Base-by-base conservation (phyloP, 805 yeast genomes). In the Myxozyma monticola region DNA sequence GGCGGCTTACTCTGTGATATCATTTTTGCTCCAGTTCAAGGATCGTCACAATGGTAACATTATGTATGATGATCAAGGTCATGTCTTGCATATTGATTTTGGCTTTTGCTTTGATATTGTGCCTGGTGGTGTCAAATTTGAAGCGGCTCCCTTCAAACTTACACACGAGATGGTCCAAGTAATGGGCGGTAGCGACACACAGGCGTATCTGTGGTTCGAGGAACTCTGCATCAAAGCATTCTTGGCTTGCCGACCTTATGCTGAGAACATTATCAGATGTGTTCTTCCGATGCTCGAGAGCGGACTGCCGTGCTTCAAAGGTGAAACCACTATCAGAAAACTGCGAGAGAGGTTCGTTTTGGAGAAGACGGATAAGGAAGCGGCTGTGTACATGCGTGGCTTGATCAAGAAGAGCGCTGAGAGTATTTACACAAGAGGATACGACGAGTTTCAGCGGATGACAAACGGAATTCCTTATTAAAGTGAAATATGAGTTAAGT, bases 31-130 rank as follows among this genome's bases (percentile, higher is more conserved):
- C 42, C 98, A 91, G 70, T 87, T 93, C 53, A 93, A 93, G 66
- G 99, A 93, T 68, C 79, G 99, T 60, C 99, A 91, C 65, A 91
- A 91, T 65, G 99, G 99, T 63, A 93, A 93, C 67, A 90, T 93
- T 51, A 91, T 93, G 99, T 73, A 91, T 34, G 99, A 93, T 64
- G 82, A 84, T 51, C 96, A 91, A 52, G 99, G 99, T 4, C 96
- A 93, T 66, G 80, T 95, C 54, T 72, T 95, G 56, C 99, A 93
- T 69, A 88, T 95, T 68, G 99, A 93, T 71, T 93, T 93, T 72
- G 99, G 99, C 2, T 93, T 93, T 76, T 90, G 96, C 63, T 95
- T 93, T 67, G 99, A 93, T 71, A 93, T 93, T 68, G 97, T 88
- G 29, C 99, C 99, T 8, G 99, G 99, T 59, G 99, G 99, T 30